These are phyloP conservation scores for Xylaria sp. DNA, from an alignment of 2,329 filamentous ascomycete species.

Conservation along the genomic window DNA sequence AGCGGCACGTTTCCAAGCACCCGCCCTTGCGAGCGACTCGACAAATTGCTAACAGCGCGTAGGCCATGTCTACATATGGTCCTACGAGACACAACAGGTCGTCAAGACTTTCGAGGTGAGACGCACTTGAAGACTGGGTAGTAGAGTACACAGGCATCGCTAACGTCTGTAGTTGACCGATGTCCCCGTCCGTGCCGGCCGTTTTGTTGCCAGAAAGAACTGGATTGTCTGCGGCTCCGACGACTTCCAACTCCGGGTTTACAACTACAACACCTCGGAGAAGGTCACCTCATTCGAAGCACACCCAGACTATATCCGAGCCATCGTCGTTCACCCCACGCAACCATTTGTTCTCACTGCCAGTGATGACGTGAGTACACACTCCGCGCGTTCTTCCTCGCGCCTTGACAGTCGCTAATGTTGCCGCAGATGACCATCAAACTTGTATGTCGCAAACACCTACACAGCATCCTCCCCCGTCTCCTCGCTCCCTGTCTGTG, in stretches of 20 bases:
- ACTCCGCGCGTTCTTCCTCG: slow-evolving; percentile 45
- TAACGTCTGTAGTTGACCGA: slow-evolving; percentile 63
- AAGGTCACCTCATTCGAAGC: slow-evolving; percentile 97
- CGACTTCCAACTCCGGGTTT: slow-evolving; percentile 82
- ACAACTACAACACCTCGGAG: slow-evolving; percentile 99
- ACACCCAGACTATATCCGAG: slow-evolving; percentile 96
- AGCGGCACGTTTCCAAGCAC: slow-evolving; percentile 59
- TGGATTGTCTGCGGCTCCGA: slow-evolving; percentile 96
- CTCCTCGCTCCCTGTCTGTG: background rate
- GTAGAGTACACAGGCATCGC: background rate
- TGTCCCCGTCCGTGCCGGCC: slow-evolving; percentile 92
- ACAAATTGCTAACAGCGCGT: slow-evolving; percentile 13
- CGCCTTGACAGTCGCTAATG: slow-evolving; percentile 1
- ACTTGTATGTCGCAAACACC: slow-evolving; percentile 14
- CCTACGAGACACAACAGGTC: slow-evolving; percentile 91
- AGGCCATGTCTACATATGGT: slow-evolving; percentile 99
- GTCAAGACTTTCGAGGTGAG: slow-evolving; percentile 86
- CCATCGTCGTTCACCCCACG: slow-evolving; percentile 90
- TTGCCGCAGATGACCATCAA: slow-evolving; percentile 18
- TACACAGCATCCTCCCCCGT: background rate
- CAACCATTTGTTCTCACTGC: slow-evolving; percentile 95
- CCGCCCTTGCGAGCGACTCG: slow-evolving; percentile 9
- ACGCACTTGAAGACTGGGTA: background rate
- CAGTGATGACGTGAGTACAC: slow-evolving; percentile 97
- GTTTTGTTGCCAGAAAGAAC: slow-evolving; percentile 96